Evolutionary conservation across 176 grass and related monocot species (phyloP), one percentile per base, ranked within the genome.

Genomic region (Cenchrus fungigraminus): DNA sequence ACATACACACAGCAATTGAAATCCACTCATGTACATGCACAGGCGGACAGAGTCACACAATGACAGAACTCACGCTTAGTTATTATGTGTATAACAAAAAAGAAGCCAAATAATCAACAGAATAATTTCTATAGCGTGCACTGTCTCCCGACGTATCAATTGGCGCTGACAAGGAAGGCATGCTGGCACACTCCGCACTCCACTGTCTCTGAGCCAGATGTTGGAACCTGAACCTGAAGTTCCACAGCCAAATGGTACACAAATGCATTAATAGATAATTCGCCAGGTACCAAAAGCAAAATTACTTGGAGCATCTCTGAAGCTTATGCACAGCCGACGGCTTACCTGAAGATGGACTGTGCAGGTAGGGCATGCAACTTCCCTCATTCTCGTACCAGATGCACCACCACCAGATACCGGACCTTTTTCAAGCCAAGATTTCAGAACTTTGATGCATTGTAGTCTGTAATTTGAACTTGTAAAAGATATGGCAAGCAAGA

Each of bases 341-440:
- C 14, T 45, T 11, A 99, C 97, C 97, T 99, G 94, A 91, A 99
- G 97, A 89, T 99, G 93, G n/a, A 99, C 97, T 0, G 97, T 99
- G 90, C 97, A 99, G 74, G 90, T 93, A 73, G 97, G 97, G 19
- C 97, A 99, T 8, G 91, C 97, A 32, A 99, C 97, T 88, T 99
- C 97, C 53, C 90, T 92, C 94, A 96, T 92, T 74, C 68, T 89
- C 55, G 79, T 87, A 52, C 91, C 90, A 80, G 91, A 88, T 65
- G 71, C 47, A 74, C 53, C 78, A 65, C 77, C 79, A 57, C 67
- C 87, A 54, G 97, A 84, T 61, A 56, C 84, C 0, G 71, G 73
- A 81, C 86, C 95, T 97, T 83, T 71, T 12, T 25, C 65, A 13
- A 82, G 20, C 44, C 79, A 53, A 58, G 43, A 50, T 66, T 76